Conservation (phyloP, 306 rosid genomes). For the Acacia melanoxylon region DNA sequence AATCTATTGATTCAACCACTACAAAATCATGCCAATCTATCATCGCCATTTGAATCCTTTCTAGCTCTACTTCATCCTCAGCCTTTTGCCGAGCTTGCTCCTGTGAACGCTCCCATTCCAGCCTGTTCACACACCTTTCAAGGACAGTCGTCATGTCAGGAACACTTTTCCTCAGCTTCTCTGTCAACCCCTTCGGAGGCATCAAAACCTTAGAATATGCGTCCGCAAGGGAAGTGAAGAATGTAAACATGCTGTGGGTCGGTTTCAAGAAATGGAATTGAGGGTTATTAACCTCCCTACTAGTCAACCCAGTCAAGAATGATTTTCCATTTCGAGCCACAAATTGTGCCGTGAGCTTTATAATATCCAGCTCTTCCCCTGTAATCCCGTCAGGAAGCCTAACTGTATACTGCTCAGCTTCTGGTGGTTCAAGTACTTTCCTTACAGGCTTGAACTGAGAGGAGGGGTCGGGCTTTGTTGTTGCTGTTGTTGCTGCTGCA, state of each 20-base stretch:
- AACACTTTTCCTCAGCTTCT: constrained; percentile 77
- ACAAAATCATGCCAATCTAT: constrained; percentile 99
- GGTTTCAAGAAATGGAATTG: constrained; percentile 97
- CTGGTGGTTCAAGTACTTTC: constrained; percentile 89
- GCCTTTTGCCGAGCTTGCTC: constrained; percentile 97
- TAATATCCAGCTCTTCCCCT: constrained; percentile 91
- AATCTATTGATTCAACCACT: constrained; percentile 90
- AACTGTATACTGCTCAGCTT: constrained; percentile 88
- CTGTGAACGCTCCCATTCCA: constrained; percentile 94
- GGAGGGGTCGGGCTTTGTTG: constrained; percentile 59
- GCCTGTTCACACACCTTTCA: constrained; percentile 83
- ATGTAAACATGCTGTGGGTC: constrained; percentile 92
- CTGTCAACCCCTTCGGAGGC: constrained; percentile 85
- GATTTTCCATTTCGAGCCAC: constrained; percentile 96
- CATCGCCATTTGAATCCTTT: constrained; percentile 93
- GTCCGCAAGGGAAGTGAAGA: constrained; percentile 93
- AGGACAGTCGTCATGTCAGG: constrained; percentile 89
- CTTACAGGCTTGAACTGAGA: constrained; percentile 66
- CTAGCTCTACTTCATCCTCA: constrained; percentile 93
- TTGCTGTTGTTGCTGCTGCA: constrained; percentile 20
- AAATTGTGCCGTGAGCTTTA: constrained; percentile 94
- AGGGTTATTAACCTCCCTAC: constrained; percentile 85
- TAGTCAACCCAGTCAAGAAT: constrained; percentile 85
- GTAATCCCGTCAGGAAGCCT: constrained; percentile 96
- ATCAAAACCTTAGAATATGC: constrained; percentile 90